These are phyloP conservation scores for Lipomyces yarrowii DNA, from an alignment of 1,139 yeast genomes.

Conservation along the genomic window DNA sequence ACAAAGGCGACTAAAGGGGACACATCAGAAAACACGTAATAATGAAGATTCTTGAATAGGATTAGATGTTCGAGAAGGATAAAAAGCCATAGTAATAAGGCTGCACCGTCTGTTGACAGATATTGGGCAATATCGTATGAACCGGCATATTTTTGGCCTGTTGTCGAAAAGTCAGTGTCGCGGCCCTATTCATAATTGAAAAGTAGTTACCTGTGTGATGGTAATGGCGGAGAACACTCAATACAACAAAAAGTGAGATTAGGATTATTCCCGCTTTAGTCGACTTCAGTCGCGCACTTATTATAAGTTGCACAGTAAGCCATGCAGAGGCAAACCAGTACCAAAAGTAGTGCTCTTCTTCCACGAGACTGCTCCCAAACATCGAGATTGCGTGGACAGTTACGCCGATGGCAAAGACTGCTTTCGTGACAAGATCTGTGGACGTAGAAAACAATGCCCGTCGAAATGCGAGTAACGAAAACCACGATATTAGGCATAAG, in stretches of 20 bases:
- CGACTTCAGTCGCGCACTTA: constrained; percentile 6
- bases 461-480: constrained; percentile 24
- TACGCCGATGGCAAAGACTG: constrained; percentile 42
- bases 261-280: constrained; percentile 34
- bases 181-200: background rate
- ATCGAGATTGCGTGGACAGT: constrained; percentile 58
- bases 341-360: constrained; percentile 97
- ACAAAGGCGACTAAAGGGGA: constrained; percentile 44
- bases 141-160: constrained; percentile 75
- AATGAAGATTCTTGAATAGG: constrained; percentile 36
- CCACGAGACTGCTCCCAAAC: constrained; percentile 91
- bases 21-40: constrained; percentile 33
- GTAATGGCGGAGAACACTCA: constrained; percentile 75
- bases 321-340: constrained; percentile 67
- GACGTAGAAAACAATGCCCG: constrained; percentile 8
- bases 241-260: constrained; percentile 49
- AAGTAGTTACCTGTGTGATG: constrained; percentile 49
- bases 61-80: constrained; percentile 48
- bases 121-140: constrained; percentile 51
- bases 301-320: constrained; percentile 34
- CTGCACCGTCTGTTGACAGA: constrained; percentile 31
- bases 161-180: constrained; percentile 43
- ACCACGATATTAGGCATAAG: constrained; percentile 42
- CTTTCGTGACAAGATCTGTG: constrained; percentile 27
- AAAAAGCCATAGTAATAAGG: constrained; percentile 55